A percentile compares a stretch with the other conserved stretches of the same genome.
These are phyloP conservation scores for Phlebopus sp. DNA, from an alignment of 1,284 basidiomycete species.

Conservation along the genomic window DNA sequence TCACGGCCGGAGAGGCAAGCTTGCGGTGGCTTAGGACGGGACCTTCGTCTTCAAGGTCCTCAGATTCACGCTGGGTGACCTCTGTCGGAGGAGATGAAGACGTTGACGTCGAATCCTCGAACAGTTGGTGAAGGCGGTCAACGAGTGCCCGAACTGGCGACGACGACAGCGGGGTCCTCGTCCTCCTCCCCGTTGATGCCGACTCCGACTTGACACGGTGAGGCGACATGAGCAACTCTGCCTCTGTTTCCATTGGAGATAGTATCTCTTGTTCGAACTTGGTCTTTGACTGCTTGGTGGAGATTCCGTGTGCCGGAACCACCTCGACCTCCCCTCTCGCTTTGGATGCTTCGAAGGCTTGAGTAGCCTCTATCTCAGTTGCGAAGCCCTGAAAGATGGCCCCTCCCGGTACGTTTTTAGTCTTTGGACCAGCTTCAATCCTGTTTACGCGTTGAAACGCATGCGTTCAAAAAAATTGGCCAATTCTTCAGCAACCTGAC, in stretches of 20 bases:
- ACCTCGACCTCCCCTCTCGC: constrained; percentile 20
- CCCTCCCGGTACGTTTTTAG: constrained; percentile 40
- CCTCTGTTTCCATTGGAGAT: constrained; percentile 14
- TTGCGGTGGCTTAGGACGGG: constrained; percentile 4
- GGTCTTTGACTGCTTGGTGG: neutral
- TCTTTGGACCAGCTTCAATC: constrained; percentile 42
- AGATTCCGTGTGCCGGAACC: constrained; percentile 11
- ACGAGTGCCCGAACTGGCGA: constrained; percentile 6
- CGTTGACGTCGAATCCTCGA: constrained; percentile 6
- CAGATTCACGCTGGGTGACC: constrained; percentile 18
- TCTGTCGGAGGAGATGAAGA: constrained; percentile 26
- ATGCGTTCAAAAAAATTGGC: constrained; percentile 4
- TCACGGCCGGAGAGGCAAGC: constrained; percentile 14
- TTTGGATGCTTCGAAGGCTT: constrained; percentile 37
- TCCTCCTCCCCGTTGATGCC: constrained; percentile 2
- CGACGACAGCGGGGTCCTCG: constrained; percentile 2
- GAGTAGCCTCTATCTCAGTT: constrained; percentile 40
- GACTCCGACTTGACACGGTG: neutral
- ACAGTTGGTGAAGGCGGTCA: constrained; percentile 11
- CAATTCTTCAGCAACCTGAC: constrained; percentile 5
- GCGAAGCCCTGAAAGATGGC: constrained; percentile 42
- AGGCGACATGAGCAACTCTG: constrained; percentile 17
- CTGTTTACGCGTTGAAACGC: constrained; percentile 27
- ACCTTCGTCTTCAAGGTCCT: constrained; percentile 19
- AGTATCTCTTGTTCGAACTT: constrained; percentile 9